Evolutionary conservation across 1,284 basidiomycete genomes (phyloP), one percentile per base, ranked within the genome.

Genomic region (Ceratobasidium sp.): DNA sequence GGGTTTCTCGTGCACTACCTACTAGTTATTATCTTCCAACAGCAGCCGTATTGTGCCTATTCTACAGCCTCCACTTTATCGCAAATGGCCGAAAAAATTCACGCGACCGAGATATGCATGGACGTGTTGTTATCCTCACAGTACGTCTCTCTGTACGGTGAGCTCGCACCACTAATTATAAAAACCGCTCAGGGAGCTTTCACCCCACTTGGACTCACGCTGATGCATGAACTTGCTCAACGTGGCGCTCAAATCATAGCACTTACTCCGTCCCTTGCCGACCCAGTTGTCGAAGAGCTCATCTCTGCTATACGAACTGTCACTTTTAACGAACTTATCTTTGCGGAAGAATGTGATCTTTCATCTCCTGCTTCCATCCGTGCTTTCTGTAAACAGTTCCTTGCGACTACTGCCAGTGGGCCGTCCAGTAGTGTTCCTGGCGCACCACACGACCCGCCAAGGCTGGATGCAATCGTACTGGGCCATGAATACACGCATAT

Each of bases 171-270:
- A 28, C 26, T 23, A 15, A 18, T 80, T 68, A 79, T 58, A 28
- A 82, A 26, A 55, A 26, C 56, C 28, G 23, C 9, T 51, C 82
- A 94, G 93, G 94, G 94, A 40, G 92, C 87, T 0, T 93, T 95
- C 81, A 92, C 92, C 1, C 90, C 93, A 1, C 83, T 91, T 26
- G 94, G 93, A 2, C 83, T 94, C 3, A 92, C 91, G 0, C 82
- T 94, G 0, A 84, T 94, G 6, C 89, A 93, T 79, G 85, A 85
- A 1, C 85, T 95, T 3, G 93, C 94, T 0, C 85, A 89, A 77
- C 88, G 92, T 66, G 94, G 94, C 20, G 93, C 93, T 23, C 92
- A 93, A 80, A 85, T 95, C 80, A 93, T 95, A 58, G 91, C 91
- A 0, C 88, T 95, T 42, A 77, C 73, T 12, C 79, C 81, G 7